These are phyloP conservation scores for Acorus gramineus DNA, from an alignment of 106 monocot genomes.

Conservation along the genomic window DNA sequence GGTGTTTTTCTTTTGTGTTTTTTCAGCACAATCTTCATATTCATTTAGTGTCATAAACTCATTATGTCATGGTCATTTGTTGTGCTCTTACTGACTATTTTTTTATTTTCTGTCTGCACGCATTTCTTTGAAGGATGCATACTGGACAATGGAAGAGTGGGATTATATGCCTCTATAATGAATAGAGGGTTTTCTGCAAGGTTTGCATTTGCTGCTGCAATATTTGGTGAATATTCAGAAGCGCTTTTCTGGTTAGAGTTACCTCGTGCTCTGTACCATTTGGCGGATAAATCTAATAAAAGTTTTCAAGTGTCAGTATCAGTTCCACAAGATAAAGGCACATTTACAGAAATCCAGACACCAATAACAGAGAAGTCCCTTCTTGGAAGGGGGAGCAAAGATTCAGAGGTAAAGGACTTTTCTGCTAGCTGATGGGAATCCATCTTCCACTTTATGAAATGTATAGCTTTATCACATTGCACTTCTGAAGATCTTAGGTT, in stretches of 20 bases:
- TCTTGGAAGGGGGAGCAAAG: constrained; percentile 17
- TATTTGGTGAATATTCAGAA: constrained; percentile 88
- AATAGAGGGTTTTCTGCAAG: constrained; percentile 70
- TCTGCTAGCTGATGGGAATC: too few species aligned
- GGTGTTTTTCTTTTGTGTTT: constrained; percentile 28
- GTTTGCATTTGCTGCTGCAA: constrained; percentile 90
- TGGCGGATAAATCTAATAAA: constrained; percentile 47
- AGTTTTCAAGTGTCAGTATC: constrained; percentile 18
- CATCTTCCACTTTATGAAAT: too few species aligned
- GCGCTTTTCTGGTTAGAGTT: constrained; percentile 92
- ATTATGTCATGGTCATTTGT: too few species aligned
- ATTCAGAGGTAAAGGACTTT: constrained; percentile 15
- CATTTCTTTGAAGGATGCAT: constrained; percentile 44
- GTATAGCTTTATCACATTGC: too few species aligned
- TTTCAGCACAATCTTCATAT: not conserved
- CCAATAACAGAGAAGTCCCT: constrained; percentile 37
- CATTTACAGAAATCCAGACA: constrained; percentile 30
- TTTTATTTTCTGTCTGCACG: too few species aligned
- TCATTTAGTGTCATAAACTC: too few species aligned
- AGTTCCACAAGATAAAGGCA: constrained; percentile 30
- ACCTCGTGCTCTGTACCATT: constrained; percentile 75
- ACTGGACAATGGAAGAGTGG: constrained; percentile 73
- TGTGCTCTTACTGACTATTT: too few species aligned
- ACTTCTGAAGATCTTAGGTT: too few species aligned
- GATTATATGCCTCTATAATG: constrained; percentile 60